Evolutionary conservation across 441 rosid genomes (phyloP).

Genomic region (Gossypium davidsonii): DNA sequence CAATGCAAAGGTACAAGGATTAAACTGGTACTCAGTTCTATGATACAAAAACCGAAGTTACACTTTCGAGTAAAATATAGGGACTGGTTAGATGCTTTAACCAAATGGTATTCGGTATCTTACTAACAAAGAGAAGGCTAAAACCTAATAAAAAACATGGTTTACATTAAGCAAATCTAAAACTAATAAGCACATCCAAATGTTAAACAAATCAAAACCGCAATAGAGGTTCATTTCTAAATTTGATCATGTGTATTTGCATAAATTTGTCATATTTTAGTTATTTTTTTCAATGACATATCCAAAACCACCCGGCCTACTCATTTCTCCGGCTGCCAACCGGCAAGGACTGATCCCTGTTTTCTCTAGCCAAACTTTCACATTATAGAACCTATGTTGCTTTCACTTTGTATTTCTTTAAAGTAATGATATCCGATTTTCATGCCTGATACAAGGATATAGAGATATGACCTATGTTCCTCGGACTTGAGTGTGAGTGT

Average conservation of each 20-base stretch:
- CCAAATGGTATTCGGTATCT: too few relatives aligned
- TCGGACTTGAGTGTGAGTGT: not conserved
- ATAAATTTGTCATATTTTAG: not conserved
- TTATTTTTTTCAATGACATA: not conserved
- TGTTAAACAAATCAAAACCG: not conserved
- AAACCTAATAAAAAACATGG: too few relatives aligned
- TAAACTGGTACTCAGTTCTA: not conserved
- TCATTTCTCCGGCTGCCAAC: not conserved
- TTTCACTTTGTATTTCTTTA: not conserved
- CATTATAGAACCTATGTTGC: not conserved
- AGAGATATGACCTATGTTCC: not conserved
- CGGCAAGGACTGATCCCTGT: not conserved
- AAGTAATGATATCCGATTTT: not conserved
- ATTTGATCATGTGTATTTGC: not conserved
- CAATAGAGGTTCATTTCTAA: not conserved
- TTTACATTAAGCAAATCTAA: not conserved
- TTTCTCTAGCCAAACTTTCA: not conserved
- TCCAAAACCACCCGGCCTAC: not conserved
- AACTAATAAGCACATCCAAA: not conserved
- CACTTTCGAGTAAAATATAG: not conserved
- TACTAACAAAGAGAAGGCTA: too few relatives aligned
- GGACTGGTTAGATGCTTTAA: too few relatives aligned
- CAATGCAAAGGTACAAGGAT: not conserved
- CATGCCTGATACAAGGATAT: not conserved
- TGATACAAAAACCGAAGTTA: not conserved